These are phyloP conservation scores for Lodderomyces metapsilosis DNA, from an alignment of 1,139 yeast species.

Conservation along the genomic window DNA sequence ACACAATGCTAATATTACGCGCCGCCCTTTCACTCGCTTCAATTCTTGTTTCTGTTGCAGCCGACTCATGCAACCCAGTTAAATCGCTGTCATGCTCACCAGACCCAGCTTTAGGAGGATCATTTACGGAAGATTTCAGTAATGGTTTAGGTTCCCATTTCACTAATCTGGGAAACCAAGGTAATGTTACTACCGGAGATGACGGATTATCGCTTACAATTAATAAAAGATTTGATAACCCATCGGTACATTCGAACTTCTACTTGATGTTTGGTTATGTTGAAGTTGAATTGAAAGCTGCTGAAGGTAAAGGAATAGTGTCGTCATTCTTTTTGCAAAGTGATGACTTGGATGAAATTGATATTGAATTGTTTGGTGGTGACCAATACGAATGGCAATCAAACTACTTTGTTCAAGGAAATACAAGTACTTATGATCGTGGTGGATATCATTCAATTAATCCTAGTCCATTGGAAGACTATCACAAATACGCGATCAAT, in stretches of 20 bases:
- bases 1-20: slow-evolving; percentile 1
- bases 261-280: slow-evolving; percentile 86
- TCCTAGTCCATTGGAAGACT: slow-evolving; percentile 51
- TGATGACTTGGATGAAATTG: slow-evolving; percentile 86
- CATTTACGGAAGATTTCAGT: slow-evolving; percentile 51
- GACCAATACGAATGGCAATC: slow-evolving; percentile 73
- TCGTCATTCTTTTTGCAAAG: slow-evolving; percentile 81
- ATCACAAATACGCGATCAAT: slow-evolving; percentile 76
- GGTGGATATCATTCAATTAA: slow-evolving; percentile 62
- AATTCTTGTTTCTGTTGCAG: background rate
- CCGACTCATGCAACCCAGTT: slow-evolving; percentile 34
- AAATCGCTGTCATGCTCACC: slow-evolving; percentile 30
- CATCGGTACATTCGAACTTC: slow-evolving; percentile 70
- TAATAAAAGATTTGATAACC: slow-evolving; percentile 65
- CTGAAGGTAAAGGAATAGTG: slow-evolving; percentile 72
- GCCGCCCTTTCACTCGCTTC: slow-evolving; percentile 2
- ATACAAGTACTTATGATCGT: slow-evolving; percentile 72
- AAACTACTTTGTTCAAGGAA: slow-evolving; percentile 80
- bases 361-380: slow-evolving; percentile 81
- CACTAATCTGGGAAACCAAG: slow-evolving; percentile 24
- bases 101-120: slow-evolving; percentile 55
- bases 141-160: slow-evolving; percentile 40
- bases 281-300: slow-evolving; percentile 70
- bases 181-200: slow-evolving; percentile 19
- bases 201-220: slow-evolving; percentile 62